Conservation (phyloP, 2,329 filamentous ascomycete species). For the Cercospora janseana region DNA sequence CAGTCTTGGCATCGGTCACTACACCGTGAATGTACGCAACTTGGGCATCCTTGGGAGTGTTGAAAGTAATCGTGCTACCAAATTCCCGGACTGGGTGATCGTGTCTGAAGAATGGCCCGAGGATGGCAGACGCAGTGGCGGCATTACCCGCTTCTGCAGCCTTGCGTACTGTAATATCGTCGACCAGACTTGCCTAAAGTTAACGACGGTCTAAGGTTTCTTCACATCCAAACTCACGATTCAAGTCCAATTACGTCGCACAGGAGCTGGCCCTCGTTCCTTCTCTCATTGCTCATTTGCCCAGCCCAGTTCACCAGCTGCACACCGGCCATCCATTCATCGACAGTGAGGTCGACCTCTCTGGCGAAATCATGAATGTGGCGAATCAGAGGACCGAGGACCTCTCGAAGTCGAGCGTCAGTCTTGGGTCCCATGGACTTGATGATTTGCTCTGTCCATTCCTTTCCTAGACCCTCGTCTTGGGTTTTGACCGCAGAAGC, state of each 20-base stretch:
- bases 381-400: constrained; percentile 52
- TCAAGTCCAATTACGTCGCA: constrained; percentile 60
- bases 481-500: constrained; percentile 59
- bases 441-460: constrained; percentile 38
- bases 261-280: constrained; percentile 63
- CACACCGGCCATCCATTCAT: constrained; percentile 59
- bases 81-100: constrained; percentile 69
- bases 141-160: constrained; percentile 50
- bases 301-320: constrained; percentile 61
- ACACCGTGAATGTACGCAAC: constrained; percentile 64
- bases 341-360: constrained; percentile 58
- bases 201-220: constrained; percentile 53
- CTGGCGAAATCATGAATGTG: constrained; percentile 61
- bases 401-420: constrained; percentile 34
- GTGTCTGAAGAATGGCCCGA: constrained; percentile 80
- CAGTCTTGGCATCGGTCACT: constrained; percentile 58
- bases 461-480: constrained; percentile 20
- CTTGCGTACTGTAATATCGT: constrained; percentile 74
- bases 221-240: constrained; percentile 44
- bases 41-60: constrained; percentile 51
- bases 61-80: constrained; percentile 63
- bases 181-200: constrained; percentile 59
- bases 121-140: constrained; percentile 72
- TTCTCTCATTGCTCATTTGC: constrained; percentile 60
- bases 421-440: constrained; percentile 40